These are phyloP conservation scores for Zopfia rhizophila DNA, from an alignment of 2,329 filamentous ascomycete species.

Conservation along the genomic window DNA sequence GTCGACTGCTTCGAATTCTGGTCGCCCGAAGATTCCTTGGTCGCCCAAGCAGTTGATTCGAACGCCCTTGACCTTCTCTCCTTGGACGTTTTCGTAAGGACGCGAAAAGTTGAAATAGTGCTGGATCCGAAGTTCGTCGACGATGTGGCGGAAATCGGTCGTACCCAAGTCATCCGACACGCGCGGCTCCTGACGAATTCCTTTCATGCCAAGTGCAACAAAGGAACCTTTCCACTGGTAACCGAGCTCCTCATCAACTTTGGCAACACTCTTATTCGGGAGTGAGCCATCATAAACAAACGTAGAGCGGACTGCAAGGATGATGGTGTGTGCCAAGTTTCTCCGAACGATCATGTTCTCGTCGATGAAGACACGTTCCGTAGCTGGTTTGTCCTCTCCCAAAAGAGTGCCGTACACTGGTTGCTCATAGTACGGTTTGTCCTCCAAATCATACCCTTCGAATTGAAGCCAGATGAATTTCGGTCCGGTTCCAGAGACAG, in stretches of 20 bases:
- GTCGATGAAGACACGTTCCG: background rate
- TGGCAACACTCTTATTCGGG: constrained; percentile 18
- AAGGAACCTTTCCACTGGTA: constrained; percentile 21
- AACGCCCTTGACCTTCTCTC: constrained; percentile 15
- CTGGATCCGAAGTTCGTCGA: constrained; percentile 19
- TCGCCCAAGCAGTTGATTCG: constrained; percentile 24
- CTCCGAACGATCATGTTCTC: constrained; percentile 6
- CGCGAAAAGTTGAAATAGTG: background rate
- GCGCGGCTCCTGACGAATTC: constrained; percentile 1
- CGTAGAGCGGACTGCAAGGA: constrained; percentile 11
- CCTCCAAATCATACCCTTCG: background rate
- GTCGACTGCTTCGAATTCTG: constrained; percentile 16
- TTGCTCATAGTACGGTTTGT: background rate
- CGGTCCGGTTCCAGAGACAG: constrained; percentile 9
- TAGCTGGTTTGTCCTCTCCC: background rate
- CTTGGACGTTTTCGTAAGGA: background rate
- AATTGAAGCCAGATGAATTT: constrained; percentile 18
- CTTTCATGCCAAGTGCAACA: constrained; percentile 9
- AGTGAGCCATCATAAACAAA: constrained; percentile 22
- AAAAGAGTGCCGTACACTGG: too few relatives aligned
- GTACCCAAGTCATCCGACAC: constrained; percentile 17
- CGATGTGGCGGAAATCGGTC: constrained; percentile 22
- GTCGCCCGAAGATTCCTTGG: constrained; percentile 6
- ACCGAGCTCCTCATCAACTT: constrained; percentile 2
- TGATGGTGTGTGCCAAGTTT: constrained; percentile 12